A percentile compares a stretch with the other conserved stretches of the same genome.
These are phyloP conservation scores for Cryphonectria nitschkei DNA, from an alignment of 2,329 filamentous ascomycete genomes.

Conservation along the genomic window DNA sequence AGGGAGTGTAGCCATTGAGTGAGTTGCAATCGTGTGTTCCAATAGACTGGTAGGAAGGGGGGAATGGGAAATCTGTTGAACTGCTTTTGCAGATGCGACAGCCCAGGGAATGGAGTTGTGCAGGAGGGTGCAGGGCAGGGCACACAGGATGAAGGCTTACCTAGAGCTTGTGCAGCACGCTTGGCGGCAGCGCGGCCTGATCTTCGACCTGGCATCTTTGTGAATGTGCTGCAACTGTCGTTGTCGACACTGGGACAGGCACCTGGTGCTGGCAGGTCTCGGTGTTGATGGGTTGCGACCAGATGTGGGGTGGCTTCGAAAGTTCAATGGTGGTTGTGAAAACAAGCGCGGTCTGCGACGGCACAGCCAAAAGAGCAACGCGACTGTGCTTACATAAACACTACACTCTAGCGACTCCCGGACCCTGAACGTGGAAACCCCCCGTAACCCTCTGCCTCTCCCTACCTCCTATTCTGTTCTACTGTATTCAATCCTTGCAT, in stretches of 20 bases:
- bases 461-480: background rate
- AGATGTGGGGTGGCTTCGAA: background rate
- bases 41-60: background rate
- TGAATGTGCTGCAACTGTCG: background rate
- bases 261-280: background rate
- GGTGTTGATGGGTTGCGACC: background rate
- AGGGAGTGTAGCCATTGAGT: background rate
- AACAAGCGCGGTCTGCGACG: background rate
- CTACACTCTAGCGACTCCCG: background rate
- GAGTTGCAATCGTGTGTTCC: background rate
- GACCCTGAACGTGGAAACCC: background rate
- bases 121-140: background rate
- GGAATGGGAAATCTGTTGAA: background rate
- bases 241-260: background rate
- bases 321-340: conserved; percentile 1
- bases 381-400: background rate
- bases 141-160: conserved; percentile 35
- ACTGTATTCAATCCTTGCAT: too few species aligned
- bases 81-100: background rate
- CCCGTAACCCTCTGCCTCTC: background rate
- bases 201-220: conserved; percentile 40
- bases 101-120: background rate
- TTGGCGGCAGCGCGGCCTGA: conserved; percentile 50
- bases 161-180: conserved; percentile 48
- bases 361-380: background rate